Evolutionary conservation across 305 asterid genomes (phyloP).

Genomic region (Plantago lanceolata): DNA sequence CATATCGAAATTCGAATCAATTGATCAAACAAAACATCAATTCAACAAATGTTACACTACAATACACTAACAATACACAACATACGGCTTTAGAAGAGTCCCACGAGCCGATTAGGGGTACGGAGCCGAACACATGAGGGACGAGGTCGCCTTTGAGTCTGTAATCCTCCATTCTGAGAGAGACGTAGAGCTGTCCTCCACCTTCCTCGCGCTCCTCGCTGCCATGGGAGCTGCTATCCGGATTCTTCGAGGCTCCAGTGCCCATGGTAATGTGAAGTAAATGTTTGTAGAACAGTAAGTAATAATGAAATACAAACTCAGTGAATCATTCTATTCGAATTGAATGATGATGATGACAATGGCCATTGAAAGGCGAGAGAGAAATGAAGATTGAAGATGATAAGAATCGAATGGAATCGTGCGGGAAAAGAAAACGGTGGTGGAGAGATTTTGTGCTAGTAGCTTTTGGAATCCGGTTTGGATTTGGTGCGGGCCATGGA

Average conservation of each 20-base stretch:
- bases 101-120: slow-evolving; percentile 89
- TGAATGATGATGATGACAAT: background rate
- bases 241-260: slow-evolving; percentile 53
- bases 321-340: background rate
- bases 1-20: background rate
- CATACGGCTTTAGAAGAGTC: slow-evolving; percentile 83
- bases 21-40: slow-evolving; percentile 5
- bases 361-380: background rate
- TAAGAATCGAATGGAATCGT: slow-evolving; percentile 14
- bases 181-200: slow-evolving; percentile 78
- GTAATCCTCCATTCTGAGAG: slow-evolving; percentile 77
- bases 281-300: too few relatives aligned
- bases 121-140: slow-evolving; percentile 92
- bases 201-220: slow-evolving; percentile 54
- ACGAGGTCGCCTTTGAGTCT: slow-evolving; percentile 60
- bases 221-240: slow-evolving; percentile 55
- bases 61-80: background rate
- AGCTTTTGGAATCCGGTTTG: slow-evolving; percentile 12
- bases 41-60: background rate
- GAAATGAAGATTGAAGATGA: background rate
- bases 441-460: background rate
- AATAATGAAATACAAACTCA: background rate
- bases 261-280: slow-evolving; percentile 40
- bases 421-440: slow-evolving; percentile 2
- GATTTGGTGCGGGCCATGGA: slow-evolving; percentile 17